Evolutionary conservation across 345 rosid species (phyloP).

Genomic region (Mallotus nudiflorus): DNA sequence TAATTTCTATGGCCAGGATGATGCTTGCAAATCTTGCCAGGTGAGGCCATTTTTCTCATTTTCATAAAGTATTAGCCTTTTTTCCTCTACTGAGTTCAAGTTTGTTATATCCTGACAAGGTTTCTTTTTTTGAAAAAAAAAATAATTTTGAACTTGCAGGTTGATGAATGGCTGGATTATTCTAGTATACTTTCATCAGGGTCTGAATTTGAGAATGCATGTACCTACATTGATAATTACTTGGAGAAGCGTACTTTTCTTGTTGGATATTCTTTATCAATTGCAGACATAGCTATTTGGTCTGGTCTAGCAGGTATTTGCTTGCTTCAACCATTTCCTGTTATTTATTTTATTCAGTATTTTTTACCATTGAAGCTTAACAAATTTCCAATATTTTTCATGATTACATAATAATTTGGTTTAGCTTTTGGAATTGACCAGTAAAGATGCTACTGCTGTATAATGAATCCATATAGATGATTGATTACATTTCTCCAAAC

Average conservation of each 20-base stretch:
- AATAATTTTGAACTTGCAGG: constrained; percentile 48
- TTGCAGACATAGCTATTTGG: constrained; percentile 90
- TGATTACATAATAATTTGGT: background rate
- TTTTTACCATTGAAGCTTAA: background rate
- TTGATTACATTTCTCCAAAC: background rate
- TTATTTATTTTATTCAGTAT: background rate
- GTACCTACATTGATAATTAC: constrained; percentile 52
- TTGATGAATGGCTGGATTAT: constrained; percentile 87
- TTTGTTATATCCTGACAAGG: background rate
- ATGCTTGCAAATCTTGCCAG: constrained; percentile 55
- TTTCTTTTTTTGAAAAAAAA: background rate
- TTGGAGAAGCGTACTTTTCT: constrained; percentile 57
- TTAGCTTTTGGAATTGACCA: background rate
- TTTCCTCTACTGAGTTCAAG: background rate
- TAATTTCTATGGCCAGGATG: constrained; percentile 50
- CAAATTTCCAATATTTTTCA: background rate
- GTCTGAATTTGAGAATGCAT: constrained; percentile 81
- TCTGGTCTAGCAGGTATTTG: constrained; percentile 76
- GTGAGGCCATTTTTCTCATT: constrained; percentile 35
- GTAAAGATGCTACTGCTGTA: background rate
- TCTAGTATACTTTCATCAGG: constrained; percentile 63
- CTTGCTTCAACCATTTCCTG: background rate
- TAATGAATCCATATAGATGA: background rate
- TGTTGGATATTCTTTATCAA: constrained; percentile 66
- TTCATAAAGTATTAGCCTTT: too few relatives aligned